These are phyloP conservation scores for Starmerella gropengiesseri DNA, from an alignment of 805 yeast genomes.

Conservation along the genomic window DNA sequence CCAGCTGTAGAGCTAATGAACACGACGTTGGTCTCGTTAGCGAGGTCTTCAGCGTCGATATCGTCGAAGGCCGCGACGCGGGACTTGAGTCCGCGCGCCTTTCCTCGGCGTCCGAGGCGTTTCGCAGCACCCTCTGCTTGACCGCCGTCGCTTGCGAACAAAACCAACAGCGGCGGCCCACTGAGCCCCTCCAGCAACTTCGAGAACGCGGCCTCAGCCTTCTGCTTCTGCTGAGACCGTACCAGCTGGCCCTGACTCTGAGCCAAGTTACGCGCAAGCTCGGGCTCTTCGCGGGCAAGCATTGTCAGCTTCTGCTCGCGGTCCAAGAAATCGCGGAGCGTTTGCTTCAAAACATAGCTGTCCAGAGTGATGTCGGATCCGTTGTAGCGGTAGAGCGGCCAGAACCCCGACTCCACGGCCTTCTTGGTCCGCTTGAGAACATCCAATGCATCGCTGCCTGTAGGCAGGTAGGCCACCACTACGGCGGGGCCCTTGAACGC, in stretches of 20 bases:
- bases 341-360: conserved; percentile 68
- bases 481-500: conserved; percentile 82
- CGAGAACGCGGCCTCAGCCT: conserved; percentile 68
- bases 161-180: conserved; percentile 82
- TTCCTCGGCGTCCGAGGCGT: conserved; percentile 65
- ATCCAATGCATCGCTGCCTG: conserved; percentile 52
- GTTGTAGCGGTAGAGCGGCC: conserved; percentile 84
- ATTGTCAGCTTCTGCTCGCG: conserved; percentile 81
- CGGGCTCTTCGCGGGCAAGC: conserved; percentile 59
- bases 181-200: conserved; percentile 73
- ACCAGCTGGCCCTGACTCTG: conserved; percentile 52
- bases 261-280: conserved; percentile 61
- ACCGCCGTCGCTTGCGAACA: conserved; percentile 89
- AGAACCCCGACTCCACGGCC: conserved; percentile 88
- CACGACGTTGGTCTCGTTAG: conserved; percentile 57
- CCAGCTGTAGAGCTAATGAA: conserved; percentile 69
- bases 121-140: conserved; percentile 75
- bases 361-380: conserved; percentile 66
- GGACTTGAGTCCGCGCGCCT: conserved; percentile 66
- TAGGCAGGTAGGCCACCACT: conserved; percentile 82
- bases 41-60: conserved; percentile 48
- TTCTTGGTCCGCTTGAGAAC: conserved; percentile 75
- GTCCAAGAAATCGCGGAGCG: conserved; percentile 68
- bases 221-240: conserved; percentile 46
- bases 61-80: conserved; percentile 62